phyloP scores from a whole-genome alignment of 2,329 filamentous ascomycete species.

The Fusarium chuoi region DNA sequence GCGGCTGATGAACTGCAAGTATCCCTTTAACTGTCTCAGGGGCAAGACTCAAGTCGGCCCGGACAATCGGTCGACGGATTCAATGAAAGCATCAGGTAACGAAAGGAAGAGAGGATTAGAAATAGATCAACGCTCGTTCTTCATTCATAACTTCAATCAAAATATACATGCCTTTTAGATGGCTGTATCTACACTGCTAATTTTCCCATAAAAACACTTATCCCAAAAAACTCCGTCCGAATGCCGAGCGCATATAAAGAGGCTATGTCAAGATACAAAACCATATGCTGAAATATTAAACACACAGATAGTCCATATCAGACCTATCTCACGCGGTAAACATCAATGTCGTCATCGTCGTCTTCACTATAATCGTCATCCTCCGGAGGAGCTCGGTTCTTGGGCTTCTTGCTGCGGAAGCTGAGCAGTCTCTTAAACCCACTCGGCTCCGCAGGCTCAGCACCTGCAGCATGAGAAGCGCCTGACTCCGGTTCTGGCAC shows the following conservation, averaged over 20 bases:
- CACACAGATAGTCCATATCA: slow-evolving; percentile 6
- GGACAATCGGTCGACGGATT: slow-evolving; percentile 2
- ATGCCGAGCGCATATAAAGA: slow-evolving; percentile 19
- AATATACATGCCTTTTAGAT: slow-evolving; percentile 20
- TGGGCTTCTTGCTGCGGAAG: slow-evolving; percentile 53
- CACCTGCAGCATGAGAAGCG: slow-evolving; percentile 14
- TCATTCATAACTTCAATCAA: slow-evolving; percentile 11
- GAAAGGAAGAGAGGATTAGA: neutral
- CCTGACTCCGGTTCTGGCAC: slow-evolving; percentile 43
- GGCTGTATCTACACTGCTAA: slow-evolving; percentile 17
- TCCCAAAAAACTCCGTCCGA: slow-evolving; percentile 9
- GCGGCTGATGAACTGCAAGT: slow-evolving; percentile 12
- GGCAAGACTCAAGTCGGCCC: neutral
- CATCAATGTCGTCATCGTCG: slow-evolving; percentile 37
- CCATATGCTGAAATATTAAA: slow-evolving; percentile 8
- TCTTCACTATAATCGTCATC: slow-evolving; percentile 45
- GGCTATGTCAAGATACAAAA: slow-evolving; percentile 12
- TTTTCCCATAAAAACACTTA: slow-evolving; percentile 14
- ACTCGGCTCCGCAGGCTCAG: slow-evolving; percentile 44
- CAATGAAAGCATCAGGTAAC: neutral
- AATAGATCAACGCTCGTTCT: slow-evolving; percentile 9
- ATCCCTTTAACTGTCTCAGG: slow-evolving; percentile 28
- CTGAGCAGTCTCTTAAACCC: slow-evolving; percentile 60
- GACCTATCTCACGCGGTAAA: slow-evolving; percentile 34
- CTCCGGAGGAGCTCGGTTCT: slow-evolving; percentile 32